A percentile compares a stretch with the other conserved stretches of the same genome.
phyloP scores from a whole-genome alignment of 257 asterid species.

The Ocimum tenuiflorum region DNA sequence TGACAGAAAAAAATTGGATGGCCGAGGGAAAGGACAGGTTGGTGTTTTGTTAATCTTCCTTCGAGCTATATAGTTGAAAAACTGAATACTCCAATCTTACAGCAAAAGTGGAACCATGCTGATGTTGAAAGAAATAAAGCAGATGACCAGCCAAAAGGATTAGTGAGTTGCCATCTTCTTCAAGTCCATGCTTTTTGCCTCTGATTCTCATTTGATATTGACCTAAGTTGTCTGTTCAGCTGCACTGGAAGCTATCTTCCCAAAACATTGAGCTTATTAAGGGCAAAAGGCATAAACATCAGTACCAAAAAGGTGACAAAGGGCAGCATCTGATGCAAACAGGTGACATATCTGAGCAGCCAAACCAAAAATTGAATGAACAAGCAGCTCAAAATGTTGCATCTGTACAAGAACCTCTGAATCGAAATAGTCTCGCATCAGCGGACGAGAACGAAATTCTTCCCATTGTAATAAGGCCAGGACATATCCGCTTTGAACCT shows the following conservation, averaged over 20 bases:
- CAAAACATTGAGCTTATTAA: conserved; percentile 28
- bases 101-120: conserved; percentile 34
- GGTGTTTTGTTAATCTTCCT: conserved; percentile 20
- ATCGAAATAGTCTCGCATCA: conserved; percentile 27
- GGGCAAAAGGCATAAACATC: conserved; percentile 27
- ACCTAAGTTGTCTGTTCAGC: conserved; percentile 40
- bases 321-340: conserved; percentile 34
- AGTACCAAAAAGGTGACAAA: conserved; percentile 21
- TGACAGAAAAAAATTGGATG: conserved; percentile 29
- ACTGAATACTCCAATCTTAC: conserved; percentile 18
- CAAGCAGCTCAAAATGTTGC: conserved; percentile 29
- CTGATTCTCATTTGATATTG: conserved; percentile 11
- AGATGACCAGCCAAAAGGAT: conserved; percentile 57
- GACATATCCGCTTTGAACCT: conserved; percentile 92
- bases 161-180: conserved; percentile 43
- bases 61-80: conserved; percentile 1
- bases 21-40: conserved; percentile 37
- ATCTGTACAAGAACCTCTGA: conserved; percentile 21
- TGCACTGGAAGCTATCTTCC: conserved; percentile 56
- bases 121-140: conserved; percentile 34
- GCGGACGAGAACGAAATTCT: conserved; percentile 53
- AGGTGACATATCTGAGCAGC: conserved; percentile 27
- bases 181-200: neutral
- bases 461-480: conserved; percentile 77
- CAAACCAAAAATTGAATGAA: conserved; percentile 23